Evolutionary conservation across 129 eudicot genomes (phyloP).

Genomic region (Gnaphalium uliginosum): DNA sequence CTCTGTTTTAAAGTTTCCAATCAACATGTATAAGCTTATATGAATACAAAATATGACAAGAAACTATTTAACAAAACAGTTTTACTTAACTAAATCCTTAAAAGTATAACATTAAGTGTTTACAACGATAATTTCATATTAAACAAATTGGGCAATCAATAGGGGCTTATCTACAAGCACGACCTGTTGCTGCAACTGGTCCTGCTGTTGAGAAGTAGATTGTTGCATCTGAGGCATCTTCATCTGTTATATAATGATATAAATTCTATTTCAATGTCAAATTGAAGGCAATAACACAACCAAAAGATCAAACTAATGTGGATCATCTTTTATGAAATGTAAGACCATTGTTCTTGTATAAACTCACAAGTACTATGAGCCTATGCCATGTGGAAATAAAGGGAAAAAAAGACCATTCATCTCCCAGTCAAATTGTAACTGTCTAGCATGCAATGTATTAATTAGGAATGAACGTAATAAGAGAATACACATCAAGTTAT

Average conservation of each 20-base stretch:
- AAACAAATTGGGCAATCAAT: slow-evolving; percentile 9
- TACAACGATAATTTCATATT: not conserved
- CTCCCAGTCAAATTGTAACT: not conserved
- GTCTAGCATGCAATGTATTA: not conserved
- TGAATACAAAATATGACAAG: not conserved
- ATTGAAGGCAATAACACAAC: not conserved
- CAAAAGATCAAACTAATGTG: not conserved
- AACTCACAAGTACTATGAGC: not conserved
- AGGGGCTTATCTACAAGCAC: not conserved
- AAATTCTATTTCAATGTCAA: slow-evolving; percentile 4
- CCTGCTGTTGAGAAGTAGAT: slow-evolving; percentile 76
- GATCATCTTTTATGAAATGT: not conserved
- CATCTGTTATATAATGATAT: slow-evolving; percentile 41
- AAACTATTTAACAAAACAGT: not conserved
- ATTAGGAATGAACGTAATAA: not conserved
- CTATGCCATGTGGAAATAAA: not conserved
- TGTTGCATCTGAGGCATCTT: slow-evolving; percentile 73
- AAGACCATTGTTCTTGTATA: too few relatives aligned
- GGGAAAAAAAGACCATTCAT: not conserved
- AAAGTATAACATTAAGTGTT: not conserved
- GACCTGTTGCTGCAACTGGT: slow-evolving; percentile 82
- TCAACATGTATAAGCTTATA: not conserved
- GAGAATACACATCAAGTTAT: not conserved
- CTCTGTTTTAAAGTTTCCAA: slow-evolving; percentile 40
- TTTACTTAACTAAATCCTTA: not conserved